Base-by-base conservation (phyloP, 345 rosid genomes). In the Lumnitzera littorea region DNA sequence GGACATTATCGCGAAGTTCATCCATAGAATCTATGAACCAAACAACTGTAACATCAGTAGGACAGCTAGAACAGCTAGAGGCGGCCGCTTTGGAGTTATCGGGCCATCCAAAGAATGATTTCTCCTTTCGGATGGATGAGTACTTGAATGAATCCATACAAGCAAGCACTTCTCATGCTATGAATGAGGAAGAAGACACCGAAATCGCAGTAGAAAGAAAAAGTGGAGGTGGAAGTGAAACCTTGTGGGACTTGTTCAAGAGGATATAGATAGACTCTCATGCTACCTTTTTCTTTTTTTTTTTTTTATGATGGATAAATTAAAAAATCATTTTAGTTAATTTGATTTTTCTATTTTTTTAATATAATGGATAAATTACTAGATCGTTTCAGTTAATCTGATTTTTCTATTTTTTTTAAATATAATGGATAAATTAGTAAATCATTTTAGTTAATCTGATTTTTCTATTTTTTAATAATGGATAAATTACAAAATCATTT, bases 11-110 rank as follows among this genome's bases (percentile, higher is more conserved):
- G 0, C 75, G 88, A 50, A 78, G 80, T 63, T 85, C 98, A 12
- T 91, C 96, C 5, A 62, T 81, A 48, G 80, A 70, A 63, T 86
- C 92, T 5, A 64, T 84, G 48, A 88, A 89, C 76, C 87, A 79
- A 63, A 67, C 83, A 5, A 81, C 90, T 5, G 78, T 78, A 52
- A 74, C 81, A 49, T 75, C 78, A 6, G 72, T 65, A 15, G 85
- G 82, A 24, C 87, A 79, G 36, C 47, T 46, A 15, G 88, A 78
- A 23, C 31, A 50, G 12, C 81, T 77, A 27, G 83, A 73, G 55
- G 63, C 84, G 55, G 63, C 84, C 24, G 68, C 82, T 61, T 76
- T 74, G 9, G 85, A 81, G 50, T 27, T 70, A 46, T 69, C 81
- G 16, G 51, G 54, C 58, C 66, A 27, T 2, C 67, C 62, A 14